A percentile compares a stretch with the other conserved stretches of the same genome.
Conservation (phyloP, 805 yeast genomes). For the Kazachstania kunashirensis region DNA sequence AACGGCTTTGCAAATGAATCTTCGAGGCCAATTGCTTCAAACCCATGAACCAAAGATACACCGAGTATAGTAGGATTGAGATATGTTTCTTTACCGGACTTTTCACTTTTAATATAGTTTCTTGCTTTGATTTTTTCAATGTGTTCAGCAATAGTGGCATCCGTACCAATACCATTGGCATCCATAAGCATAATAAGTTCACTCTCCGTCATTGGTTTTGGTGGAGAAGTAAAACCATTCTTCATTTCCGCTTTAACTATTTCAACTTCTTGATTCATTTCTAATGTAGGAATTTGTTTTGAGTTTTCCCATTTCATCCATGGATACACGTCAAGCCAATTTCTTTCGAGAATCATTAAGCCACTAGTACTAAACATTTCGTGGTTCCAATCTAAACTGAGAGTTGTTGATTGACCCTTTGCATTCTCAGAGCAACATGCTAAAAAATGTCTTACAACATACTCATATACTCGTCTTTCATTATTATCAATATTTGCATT, state of each 20-base stretch:
- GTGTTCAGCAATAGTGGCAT: slow-evolving; percentile 98
- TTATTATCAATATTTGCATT: slow-evolving; percentile 18
- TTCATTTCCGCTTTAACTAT: slow-evolving; percentile 49
- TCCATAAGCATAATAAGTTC: slow-evolving; percentile 92
- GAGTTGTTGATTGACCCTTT: slow-evolving; percentile 56
- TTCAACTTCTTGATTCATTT: slow-evolving; percentile 45
- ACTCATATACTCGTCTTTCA: slow-evolving; percentile 75
- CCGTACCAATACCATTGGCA: slow-evolving; percentile 95
- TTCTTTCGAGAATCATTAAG: slow-evolving; percentile 56
- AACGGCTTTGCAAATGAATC: slow-evolving; percentile 87
- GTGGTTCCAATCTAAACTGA: slow-evolving; percentile 63
- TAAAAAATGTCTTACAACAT: slow-evolving; percentile 71
- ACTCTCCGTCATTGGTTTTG: slow-evolving; percentile 77
- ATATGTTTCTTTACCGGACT: slow-evolving; percentile 31
- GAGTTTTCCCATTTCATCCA: slow-evolving; percentile 72
- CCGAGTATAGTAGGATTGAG: slow-evolving; percentile 79
- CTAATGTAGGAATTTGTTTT: slow-evolving; percentile 55
- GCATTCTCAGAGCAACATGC: slow-evolving; percentile 94
- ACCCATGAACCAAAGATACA: slow-evolving; percentile 78
- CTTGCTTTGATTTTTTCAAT: slow-evolving; percentile 68
- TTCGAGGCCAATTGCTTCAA: slow-evolving; percentile 61
- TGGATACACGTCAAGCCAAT: slow-evolving; percentile 71
- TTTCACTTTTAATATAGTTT: slow-evolving; percentile 50
- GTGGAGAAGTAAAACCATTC: slow-evolving; percentile 74
- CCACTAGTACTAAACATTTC: slow-evolving; percentile 73